Percentiles rank a stretch among this genome's conserved stretches.
phyloP scores from a whole-genome alignment of 306 rosid species.

The Lathyrus oleraceus region DNA sequence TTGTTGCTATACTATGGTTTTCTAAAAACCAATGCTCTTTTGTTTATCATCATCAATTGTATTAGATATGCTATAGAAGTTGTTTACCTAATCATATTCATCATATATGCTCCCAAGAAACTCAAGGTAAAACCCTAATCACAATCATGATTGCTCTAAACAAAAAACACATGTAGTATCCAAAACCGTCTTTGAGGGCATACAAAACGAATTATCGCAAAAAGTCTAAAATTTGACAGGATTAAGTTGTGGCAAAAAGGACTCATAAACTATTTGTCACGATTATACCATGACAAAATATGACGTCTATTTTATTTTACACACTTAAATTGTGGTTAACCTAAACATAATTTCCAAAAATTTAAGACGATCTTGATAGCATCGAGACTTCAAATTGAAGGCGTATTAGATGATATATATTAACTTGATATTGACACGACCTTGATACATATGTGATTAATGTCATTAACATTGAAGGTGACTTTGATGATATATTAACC shows the following conservation, averaged over 20 bases:
- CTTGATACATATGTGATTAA: neutral
- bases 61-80: conserved; percentile 59
- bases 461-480: neutral
- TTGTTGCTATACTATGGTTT: conserved; percentile 61
- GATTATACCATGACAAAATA: too few relatives aligned
- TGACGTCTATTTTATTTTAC: too few relatives aligned
- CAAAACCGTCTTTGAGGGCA: too few relatives aligned
- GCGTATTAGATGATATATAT: neutral
- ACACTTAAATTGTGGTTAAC: too few relatives aligned
- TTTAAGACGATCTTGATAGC: neutral
- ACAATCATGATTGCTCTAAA: too few relatives aligned
- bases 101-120: conserved; percentile 53
- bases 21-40: conserved; percentile 54
- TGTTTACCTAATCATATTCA: conserved; percentile 42
- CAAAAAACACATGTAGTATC: too few relatives aligned
- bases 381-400: neutral
- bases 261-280: too few relatives aligned
- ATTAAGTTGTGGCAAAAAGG: too few relatives aligned
- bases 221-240: too few relatives aligned
- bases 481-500: neutral
- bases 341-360: too few relatives aligned
- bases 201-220: too few relatives aligned
- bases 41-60: conserved; percentile 59
- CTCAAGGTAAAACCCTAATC: conserved; percentile 51
- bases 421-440: neutral